Conservation (phyloP, 441 rosid genomes). For the Gossypium laxum region DNA sequence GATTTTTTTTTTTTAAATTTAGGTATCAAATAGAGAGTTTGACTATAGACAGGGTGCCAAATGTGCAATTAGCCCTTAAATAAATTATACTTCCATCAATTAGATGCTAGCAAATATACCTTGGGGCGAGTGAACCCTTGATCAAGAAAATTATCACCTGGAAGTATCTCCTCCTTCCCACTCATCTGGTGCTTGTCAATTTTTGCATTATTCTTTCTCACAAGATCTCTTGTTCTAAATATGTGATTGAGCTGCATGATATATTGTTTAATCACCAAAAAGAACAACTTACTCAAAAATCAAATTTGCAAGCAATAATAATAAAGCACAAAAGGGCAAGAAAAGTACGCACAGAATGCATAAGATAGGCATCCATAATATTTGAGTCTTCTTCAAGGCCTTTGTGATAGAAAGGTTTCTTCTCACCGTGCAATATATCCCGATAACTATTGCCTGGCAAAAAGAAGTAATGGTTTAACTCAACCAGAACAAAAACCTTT, state of each 20-base stretch:
- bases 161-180: constrained; percentile 38
- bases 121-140: constrained; percentile 96
- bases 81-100: background rate
- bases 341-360: constrained; percentile 63
- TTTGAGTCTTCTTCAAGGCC: constrained; percentile 71
- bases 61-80: background rate
- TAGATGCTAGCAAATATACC: constrained; percentile 31
- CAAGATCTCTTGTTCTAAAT: constrained; percentile 59
- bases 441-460: constrained; percentile 60
- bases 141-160: constrained; percentile 58
- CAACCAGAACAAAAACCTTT: constrained; percentile 10
- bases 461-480: constrained; percentile 11
- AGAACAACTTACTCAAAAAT: constrained; percentile 7
- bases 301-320: constrained; percentile 11
- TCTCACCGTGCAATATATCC: constrained; percentile 76
- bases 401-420: constrained; percentile 71
- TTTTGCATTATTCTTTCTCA: constrained; percentile 69
- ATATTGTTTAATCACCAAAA: constrained; percentile 20
- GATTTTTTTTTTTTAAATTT: background rate
- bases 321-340: constrained; percentile 12
- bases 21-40: background rate
- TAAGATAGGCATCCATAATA: constrained; percentile 65
- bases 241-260: constrained; percentile 82
- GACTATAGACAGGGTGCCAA: background rate
- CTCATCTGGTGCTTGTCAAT: constrained; percentile 44